Evolutionary conservation across 208 protist species (phyloP).

Genomic region (Wallacemonas sp.): DNA sequence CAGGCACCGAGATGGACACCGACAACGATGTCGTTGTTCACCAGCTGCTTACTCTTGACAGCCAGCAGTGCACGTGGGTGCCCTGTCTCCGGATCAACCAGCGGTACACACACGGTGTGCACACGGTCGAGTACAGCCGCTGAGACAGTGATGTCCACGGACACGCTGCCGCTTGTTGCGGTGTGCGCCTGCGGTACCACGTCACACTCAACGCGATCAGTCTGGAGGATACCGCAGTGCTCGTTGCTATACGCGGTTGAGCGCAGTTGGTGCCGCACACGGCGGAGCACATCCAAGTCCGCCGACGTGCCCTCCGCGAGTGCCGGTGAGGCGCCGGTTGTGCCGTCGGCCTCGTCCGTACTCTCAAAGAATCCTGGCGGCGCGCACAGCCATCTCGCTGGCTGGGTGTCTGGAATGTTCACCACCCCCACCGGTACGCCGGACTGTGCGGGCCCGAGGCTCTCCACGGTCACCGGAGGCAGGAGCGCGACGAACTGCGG

Average conservation of each 20-base stretch:
- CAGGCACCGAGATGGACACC: slow-evolving; percentile 7
- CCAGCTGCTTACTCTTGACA: slow-evolving; percentile 23
- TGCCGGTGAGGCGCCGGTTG: neutral
- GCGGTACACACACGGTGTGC: neutral
- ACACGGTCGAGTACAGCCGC: neutral
- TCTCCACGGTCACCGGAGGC: slow-evolving; percentile 27
- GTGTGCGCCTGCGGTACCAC: neutral
- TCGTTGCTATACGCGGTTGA: neutral
- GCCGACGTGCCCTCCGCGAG: neutral
- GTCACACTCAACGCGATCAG: neutral
- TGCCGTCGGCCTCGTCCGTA: neutral
- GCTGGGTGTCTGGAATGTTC: slow-evolving; percentile 19
- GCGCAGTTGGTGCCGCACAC: neutral
- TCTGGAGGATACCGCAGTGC: neutral
- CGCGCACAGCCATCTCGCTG: slow-evolving; percentile 7
- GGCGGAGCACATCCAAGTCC: neutral
- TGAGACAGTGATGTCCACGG: neutral
- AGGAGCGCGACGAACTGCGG: slow-evolving; percentile 17
- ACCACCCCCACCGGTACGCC: slow-evolving; percentile 27
- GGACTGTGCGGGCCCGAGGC: slow-evolving; percentile 30
- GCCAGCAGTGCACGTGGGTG: slow-evolving; percentile 12
- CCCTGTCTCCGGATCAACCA: neutral
- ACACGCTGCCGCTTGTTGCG: too few species aligned
- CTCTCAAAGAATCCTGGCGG: neutral
- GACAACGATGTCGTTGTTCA: slow-evolving; percentile 59